Conservation (phyloP, 768 basidiomycete species). For the Tylopilus intermedius region DNA sequence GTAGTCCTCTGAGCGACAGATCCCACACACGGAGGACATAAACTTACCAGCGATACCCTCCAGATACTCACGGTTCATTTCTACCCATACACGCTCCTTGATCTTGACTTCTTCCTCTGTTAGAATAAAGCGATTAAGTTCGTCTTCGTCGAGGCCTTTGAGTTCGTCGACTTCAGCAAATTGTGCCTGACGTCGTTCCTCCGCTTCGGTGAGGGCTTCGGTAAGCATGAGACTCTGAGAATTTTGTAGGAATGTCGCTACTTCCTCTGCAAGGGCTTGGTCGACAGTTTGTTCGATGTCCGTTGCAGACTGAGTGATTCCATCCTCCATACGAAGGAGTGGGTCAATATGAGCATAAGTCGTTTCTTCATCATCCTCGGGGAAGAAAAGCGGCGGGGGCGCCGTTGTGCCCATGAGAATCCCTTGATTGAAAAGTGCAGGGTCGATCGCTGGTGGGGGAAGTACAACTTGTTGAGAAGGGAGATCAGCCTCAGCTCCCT, state of each 20-base stretch:
- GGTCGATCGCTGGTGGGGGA: slow-evolving; percentile 42
- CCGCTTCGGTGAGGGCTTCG: slow-evolving; percentile 62
- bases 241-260: slow-evolving; percentile 60
- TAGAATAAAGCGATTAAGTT: slow-evolving; percentile 76
- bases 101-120: slow-evolving; percentile 76
- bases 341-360: slow-evolving; percentile 53
- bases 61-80: slow-evolving; percentile 86
- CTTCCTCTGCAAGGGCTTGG: slow-evolving; percentile 62
- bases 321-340: slow-evolving; percentile 35
- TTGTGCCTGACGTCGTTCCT: slow-evolving; percentile 55
- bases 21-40: background rate
- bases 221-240: slow-evolving; percentile 55
- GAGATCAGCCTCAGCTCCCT: slow-evolving; percentile 15
- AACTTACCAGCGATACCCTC: slow-evolving; percentile 70
- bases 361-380: slow-evolving; percentile 40
- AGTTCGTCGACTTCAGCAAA: slow-evolving; percentile 53
- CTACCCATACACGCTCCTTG: slow-evolving; percentile 92
- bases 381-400: slow-evolving; percentile 38
- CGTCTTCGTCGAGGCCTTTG: slow-evolving; percentile 82
- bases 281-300: slow-evolving; percentile 59
- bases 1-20: slow-evolving; percentile 42
- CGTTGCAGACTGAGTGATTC: slow-evolving; percentile 22
- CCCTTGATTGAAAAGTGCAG: slow-evolving; percentile 56
- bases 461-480: slow-evolving; percentile 16
- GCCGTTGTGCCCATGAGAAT: slow-evolving; percentile 56